These are phyloP conservation scores for Eucommia ulmoides DNA, from an alignment of 257 asterid species.

Conservation along the genomic window DNA sequence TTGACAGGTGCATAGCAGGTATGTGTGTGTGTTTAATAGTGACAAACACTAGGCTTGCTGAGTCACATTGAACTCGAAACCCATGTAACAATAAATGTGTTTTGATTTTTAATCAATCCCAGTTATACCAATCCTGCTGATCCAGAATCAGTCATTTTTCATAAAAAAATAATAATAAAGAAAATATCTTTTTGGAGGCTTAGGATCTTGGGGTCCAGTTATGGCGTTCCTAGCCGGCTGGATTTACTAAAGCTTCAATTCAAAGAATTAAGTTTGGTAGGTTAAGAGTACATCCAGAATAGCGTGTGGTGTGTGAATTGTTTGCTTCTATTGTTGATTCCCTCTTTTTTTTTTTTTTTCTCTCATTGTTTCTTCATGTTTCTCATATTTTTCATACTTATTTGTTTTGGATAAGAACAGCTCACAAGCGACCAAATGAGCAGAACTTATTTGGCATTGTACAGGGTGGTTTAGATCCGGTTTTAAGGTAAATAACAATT, in stretches of 20 bases:
- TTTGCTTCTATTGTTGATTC: too few relatives aligned
- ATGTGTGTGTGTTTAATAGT: slow-evolving; percentile 11
- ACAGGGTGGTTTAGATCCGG: slow-evolving; percentile 98
- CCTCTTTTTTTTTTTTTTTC: not conserved
- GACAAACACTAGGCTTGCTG: too few relatives aligned
- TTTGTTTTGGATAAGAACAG: slow-evolving; percentile 31
- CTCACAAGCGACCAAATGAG: slow-evolving; percentile 84
- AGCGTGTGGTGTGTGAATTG: too few relatives aligned
- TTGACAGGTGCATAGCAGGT: slow-evolving; percentile 97
- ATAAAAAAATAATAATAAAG: too few relatives aligned
- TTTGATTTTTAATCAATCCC: too few relatives aligned
- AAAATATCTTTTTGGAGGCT: too few relatives aligned
- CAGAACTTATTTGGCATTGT: slow-evolving; percentile 97
- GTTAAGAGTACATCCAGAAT: too few relatives aligned
- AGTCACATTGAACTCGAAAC: too few relatives aligned
- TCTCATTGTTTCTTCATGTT: not conserved
- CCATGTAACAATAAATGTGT: too few relatives aligned
- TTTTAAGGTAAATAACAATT: slow-evolving; percentile 45
- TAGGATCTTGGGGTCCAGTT: not conserved
- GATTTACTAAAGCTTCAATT: not conserved
- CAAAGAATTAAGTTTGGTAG: not conserved
- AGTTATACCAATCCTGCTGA: too few relatives aligned
- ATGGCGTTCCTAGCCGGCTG: not conserved
- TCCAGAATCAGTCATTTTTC: too few relatives aligned
- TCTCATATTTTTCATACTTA: slow-evolving; percentile 3